Percentiles rank a stretch among this genome's conserved stretches.
Conservation (phyloP, 352 stramenopile species). For the Pythium sukuiense region DNA sequence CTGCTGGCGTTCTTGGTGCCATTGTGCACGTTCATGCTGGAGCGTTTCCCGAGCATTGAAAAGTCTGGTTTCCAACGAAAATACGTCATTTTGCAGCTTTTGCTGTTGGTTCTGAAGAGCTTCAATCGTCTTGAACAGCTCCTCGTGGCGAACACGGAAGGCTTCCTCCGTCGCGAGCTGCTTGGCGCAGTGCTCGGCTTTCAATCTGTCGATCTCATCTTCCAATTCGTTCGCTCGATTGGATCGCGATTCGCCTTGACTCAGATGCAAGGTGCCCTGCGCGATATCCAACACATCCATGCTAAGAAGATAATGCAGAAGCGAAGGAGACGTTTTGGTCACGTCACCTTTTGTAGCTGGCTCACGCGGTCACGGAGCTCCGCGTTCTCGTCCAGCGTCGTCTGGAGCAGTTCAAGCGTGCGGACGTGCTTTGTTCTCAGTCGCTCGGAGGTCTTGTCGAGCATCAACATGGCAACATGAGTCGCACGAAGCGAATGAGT, state of each 20-base stretch:
- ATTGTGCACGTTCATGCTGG: constrained; percentile 33
- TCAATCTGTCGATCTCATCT: constrained; percentile 57
- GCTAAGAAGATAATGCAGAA: no score
- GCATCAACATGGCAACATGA: constrained; percentile 33
- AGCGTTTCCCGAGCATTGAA: constrained; percentile 37
- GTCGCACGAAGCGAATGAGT: background rate
- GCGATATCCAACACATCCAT: background rate
- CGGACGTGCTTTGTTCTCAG: constrained; percentile 80
- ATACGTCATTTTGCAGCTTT: constrained; percentile 56
- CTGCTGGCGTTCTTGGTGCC: constrained; percentile 33
- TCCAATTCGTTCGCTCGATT: constrained; percentile 54
- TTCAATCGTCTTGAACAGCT: constrained; percentile 35
- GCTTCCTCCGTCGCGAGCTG: constrained; percentile 42
- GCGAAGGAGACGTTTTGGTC: no score
- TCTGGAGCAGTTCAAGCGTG: constrained; percentile 76
- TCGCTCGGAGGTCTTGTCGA: constrained; percentile 66
- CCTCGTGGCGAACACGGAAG: constrained; percentile 26
- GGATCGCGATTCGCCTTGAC: constrained; percentile 35
- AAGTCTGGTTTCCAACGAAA: constrained; percentile 47
- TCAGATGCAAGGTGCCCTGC: constrained; percentile 47
- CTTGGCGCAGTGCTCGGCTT: constrained; percentile 41
- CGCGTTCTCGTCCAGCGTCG: constrained; percentile 77
- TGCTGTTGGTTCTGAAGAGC: constrained; percentile 38
- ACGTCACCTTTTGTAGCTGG: constrained; percentile 47
- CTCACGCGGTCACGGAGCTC: constrained; percentile 52